A percentile compares a stretch with the other conserved stretches of the same genome.
phyloP scores from a whole-genome alignment of 2,329 filamentous ascomycete species.

The Pseudocercospora crystallina region DNA sequence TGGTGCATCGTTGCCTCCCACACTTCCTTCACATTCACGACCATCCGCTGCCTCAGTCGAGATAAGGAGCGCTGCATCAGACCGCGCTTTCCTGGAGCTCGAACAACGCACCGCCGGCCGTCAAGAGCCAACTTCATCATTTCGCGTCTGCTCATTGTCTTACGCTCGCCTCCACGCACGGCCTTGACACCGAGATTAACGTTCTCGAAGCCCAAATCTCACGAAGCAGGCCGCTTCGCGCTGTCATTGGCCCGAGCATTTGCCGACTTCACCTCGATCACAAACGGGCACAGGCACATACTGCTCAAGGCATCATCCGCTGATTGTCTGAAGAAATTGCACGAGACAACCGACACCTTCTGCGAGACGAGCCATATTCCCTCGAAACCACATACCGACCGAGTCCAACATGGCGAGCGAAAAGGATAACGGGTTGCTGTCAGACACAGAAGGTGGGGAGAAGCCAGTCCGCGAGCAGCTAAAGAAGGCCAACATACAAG shows the following conservation, averaged over 20 bases:
- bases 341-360: background rate
- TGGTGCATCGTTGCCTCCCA: no score
- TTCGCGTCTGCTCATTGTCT: background rate
- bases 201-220: slow-evolving; percentile 1
- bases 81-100: no score
- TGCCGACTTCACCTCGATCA: slow-evolving; percentile 10
- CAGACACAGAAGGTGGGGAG: slow-evolving; percentile 52
- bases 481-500: slow-evolving; percentile 58
- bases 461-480: slow-evolving; percentile 61
- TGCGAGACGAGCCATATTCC: background rate
- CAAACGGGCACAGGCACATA: background rate
- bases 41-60: no score
- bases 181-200: background rate
- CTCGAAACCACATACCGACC: background rate
- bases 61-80: no score
- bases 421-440: slow-evolving; percentile 23
- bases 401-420: slow-evolving; percentile 27
- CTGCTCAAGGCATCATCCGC: background rate
- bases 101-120: no score
- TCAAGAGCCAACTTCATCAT: no score
- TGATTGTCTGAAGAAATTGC: background rate
- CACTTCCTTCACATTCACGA: no score
- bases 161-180: background rate
- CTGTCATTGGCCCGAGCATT: slow-evolving; percentile 14
- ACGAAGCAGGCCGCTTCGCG: background rate